Conservation (phyloP, 345 rosid genomes). For the Eutrema japonicum region DNA sequence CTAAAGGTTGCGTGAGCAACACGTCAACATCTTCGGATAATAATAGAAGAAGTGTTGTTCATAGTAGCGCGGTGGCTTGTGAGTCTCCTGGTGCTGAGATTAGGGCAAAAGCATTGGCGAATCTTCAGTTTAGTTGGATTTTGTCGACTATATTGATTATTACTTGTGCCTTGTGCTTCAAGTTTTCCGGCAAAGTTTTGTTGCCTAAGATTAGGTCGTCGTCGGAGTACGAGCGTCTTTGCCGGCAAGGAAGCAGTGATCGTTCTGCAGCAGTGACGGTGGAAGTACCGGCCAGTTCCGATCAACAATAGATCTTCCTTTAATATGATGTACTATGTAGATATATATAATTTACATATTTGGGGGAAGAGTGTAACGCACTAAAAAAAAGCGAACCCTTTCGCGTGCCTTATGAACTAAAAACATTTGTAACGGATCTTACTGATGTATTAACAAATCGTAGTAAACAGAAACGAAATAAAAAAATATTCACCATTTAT, state of each 20-base stretch:
- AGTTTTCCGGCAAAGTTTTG: slow-evolving; percentile 50
- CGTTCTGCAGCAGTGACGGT: slow-evolving; percentile 34
- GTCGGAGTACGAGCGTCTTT: slow-evolving; percentile 44
- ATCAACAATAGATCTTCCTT: slow-evolving; percentile 21
- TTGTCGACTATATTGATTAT: slow-evolving; percentile 61
- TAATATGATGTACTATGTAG: neutral
- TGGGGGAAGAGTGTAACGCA: slow-evolving; percentile 9
- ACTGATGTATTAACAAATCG: neutral
- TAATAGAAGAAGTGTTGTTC: slow-evolving; percentile 42
- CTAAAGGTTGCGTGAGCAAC: slow-evolving; percentile 61
- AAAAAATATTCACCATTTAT: neutral
- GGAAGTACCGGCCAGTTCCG: slow-evolving; percentile 23
- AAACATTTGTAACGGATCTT: neutral
- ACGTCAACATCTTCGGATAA: slow-evolving; percentile 30
- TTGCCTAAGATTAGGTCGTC: slow-evolving; percentile 39
- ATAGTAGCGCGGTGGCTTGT: slow-evolving; percentile 68
- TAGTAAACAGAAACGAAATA: neutral
- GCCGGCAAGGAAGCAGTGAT: slow-evolving; percentile 39
- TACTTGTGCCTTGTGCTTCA: slow-evolving; percentile 61
- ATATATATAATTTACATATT: neutral
- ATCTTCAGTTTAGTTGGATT: slow-evolving; percentile 95
- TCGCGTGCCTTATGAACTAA: neutral
- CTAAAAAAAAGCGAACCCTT: neutral
- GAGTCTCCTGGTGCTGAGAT: slow-evolving; percentile 58
- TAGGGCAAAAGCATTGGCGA: slow-evolving; percentile 77